Conservation (phyloP, 257 asterid species). For the Echites panduratus region DNA sequence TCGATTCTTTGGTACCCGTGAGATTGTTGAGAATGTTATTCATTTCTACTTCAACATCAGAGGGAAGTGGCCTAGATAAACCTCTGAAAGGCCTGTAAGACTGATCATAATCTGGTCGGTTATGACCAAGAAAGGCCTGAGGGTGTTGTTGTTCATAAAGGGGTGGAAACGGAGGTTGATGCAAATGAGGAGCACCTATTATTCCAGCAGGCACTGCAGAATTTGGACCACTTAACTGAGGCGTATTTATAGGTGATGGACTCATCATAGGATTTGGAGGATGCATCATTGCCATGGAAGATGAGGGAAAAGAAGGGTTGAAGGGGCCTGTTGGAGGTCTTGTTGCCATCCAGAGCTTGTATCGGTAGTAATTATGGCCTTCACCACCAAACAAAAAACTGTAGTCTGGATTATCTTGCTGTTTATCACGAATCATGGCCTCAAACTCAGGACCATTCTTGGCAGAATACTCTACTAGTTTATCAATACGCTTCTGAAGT, state of each 20-base stretch:
- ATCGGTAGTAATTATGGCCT: conserved; percentile 83
- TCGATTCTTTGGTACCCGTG: conserved; percentile 94
- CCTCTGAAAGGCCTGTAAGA: conserved; percentile 59
- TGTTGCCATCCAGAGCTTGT: conserved; percentile 75
- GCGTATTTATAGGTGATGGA: conserved; percentile 53
- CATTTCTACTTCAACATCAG: conserved; percentile 90
- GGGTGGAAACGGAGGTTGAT: conserved; percentile 67
- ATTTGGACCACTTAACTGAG: conserved; percentile 28
- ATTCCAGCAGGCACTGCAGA: conserved; percentile 36
- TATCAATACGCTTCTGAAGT: conserved; percentile 89
- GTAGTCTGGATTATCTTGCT: conserved; percentile 89
- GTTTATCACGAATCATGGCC: conserved; percentile 92
- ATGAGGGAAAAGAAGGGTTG: conserved; percentile 56
- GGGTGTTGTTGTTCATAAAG: conserved; percentile 69
- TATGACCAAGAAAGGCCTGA: conserved; percentile 58
- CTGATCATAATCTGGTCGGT: conserved; percentile 70
- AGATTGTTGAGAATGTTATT: conserved; percentile 75
- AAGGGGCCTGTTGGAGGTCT: conserved; percentile 57
- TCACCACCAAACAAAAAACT: conserved; percentile 94
- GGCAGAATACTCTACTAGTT: conserved; percentile 78
- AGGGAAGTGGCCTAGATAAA: conserved; percentile 76
- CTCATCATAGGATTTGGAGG: conserved; percentile 83
- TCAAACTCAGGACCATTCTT: conserved; percentile 97
- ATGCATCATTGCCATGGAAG: conserved; percentile 66
- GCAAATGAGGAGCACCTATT: conserved; percentile 51